Conservation (phyloP, 1,284 basidiomycete genomes). For the Boletus sp. region DNA sequence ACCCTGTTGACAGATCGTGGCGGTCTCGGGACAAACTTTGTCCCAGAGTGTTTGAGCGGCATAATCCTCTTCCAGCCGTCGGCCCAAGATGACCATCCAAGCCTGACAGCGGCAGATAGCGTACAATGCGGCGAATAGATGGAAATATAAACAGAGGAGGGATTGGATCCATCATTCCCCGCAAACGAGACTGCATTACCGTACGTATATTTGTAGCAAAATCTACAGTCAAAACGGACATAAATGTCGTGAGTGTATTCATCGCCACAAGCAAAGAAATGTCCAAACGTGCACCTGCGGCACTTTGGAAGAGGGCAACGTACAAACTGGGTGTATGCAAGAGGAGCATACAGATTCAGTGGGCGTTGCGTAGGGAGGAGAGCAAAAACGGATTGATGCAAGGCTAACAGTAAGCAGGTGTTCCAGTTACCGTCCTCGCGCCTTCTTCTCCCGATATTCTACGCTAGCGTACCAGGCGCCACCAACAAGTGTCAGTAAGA, state of each 20-base stretch:
- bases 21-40: too few species aligned
- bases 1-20: too few species aligned
- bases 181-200: not conserved
- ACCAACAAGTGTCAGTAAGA: conserved; percentile 75
- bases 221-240: not conserved
- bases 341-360: not conserved
- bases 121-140: not conserved
- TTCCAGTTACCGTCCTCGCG: conserved; percentile 18
- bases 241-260: conserved; percentile 8
- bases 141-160: not conserved
- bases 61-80: not conserved
- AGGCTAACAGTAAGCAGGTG: not conserved
- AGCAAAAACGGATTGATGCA: not conserved
- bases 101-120: too few species aligned
- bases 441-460: conserved; percentile 59
- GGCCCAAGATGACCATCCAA: too few species aligned
- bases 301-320: not conserved
- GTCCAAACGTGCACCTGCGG: not conserved
- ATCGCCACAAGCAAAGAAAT: not conserved
- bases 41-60: not conserved
- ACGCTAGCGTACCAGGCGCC: conserved; percentile 81
- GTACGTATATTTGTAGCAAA: not conserved
- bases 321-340: not conserved
- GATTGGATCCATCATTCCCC: not conserved
- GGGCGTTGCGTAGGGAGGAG: not conserved